A percentile compares a stretch with the other conserved stretches of the same genome.
These are phyloP conservation scores for Calonectria leucothoes DNA, from an alignment of 2,329 filamentous ascomycete species.

Conservation along the genomic window DNA sequence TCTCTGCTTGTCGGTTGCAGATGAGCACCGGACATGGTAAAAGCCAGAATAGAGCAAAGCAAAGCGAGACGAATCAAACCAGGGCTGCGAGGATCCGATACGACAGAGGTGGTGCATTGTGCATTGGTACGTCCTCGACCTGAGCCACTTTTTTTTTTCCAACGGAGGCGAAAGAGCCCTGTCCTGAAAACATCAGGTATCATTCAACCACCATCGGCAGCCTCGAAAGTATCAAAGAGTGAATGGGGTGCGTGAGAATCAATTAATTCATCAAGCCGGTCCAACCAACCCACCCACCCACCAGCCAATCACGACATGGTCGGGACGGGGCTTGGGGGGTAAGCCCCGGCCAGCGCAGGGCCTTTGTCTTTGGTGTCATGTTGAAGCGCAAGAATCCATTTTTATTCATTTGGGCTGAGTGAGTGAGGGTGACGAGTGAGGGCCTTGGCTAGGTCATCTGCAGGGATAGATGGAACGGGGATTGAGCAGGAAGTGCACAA, in stretches of 20 bases:
- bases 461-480: constrained; percentile 16
- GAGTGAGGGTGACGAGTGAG: constrained; percentile 4
- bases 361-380: constrained; percentile 18
- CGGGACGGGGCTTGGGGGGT: constrained; percentile 14
- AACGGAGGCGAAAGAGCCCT: constrained; percentile 3
- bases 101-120: constrained; percentile 34
- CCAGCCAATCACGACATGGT: constrained; percentile 32
- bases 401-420: constrained; percentile 19
- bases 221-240: neutral
- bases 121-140: constrained; percentile 25
- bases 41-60: neutral
- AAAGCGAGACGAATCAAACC: neutral
- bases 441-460: constrained; percentile 7
- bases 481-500: neutral
- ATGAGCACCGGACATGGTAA: neutral
- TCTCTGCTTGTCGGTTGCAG: neutral
- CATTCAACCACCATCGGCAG: constrained; percentile 14
- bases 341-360: constrained; percentile 3
- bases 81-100: constrained; percentile 21
- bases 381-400: constrained; percentile 17
- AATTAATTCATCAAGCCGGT: constrained; percentile 10
- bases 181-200: constrained; percentile 1
- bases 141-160: constrained; percentile 10
- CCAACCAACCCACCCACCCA: constrained; percentile 15
- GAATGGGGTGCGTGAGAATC: constrained; percentile 15